These are phyloP conservation scores for Acanthamoeba healyi DNA, from an alignment of 208 protist genomes.

Conservation along the genomic window DNA sequence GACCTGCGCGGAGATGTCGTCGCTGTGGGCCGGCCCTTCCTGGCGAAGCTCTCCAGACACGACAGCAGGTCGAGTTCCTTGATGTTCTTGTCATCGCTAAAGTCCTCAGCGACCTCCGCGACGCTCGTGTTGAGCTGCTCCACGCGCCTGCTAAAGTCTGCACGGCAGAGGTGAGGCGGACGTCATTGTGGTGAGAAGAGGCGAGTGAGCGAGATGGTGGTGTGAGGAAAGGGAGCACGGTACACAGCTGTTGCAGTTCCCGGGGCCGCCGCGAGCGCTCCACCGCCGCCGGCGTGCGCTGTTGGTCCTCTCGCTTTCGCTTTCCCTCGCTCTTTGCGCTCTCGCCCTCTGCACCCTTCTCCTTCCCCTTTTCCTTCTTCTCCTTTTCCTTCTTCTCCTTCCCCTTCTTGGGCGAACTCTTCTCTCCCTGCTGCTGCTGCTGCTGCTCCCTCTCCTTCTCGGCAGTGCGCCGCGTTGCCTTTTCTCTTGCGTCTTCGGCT, in stretches of 20 bases:
- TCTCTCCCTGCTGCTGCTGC: too few species aligned
- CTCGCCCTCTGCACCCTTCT: too few species aligned
- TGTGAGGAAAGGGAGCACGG: not conserved
- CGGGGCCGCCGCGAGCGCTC: not conserved
- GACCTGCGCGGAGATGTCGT: not conserved
- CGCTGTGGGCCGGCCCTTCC: not conserved
- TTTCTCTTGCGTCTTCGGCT: too few species aligned
- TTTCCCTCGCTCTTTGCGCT: too few species aligned
- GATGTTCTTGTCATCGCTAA: constrained; percentile 12
- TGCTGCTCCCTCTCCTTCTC: too few species aligned
- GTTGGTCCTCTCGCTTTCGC: too few species aligned
- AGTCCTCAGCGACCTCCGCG: not conserved
- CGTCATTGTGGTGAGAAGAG: not conserved
- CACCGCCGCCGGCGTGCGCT: too few species aligned
- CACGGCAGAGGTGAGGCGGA: not conserved
- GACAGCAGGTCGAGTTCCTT: not conserved
- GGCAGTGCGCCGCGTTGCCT: too few species aligned
- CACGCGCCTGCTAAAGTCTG: not conserved
- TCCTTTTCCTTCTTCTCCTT: too few species aligned
- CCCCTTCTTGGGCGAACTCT: too few species aligned
- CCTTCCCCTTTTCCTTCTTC: too few species aligned
- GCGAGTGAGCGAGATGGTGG: not conserved
- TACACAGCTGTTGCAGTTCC: not conserved
- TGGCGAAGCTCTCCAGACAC: not conserved
- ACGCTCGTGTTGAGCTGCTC: not conserved